Base-by-base conservation (phyloP, 2,329 filamentous ascomycete species). In the Phoma sp. region DNA sequence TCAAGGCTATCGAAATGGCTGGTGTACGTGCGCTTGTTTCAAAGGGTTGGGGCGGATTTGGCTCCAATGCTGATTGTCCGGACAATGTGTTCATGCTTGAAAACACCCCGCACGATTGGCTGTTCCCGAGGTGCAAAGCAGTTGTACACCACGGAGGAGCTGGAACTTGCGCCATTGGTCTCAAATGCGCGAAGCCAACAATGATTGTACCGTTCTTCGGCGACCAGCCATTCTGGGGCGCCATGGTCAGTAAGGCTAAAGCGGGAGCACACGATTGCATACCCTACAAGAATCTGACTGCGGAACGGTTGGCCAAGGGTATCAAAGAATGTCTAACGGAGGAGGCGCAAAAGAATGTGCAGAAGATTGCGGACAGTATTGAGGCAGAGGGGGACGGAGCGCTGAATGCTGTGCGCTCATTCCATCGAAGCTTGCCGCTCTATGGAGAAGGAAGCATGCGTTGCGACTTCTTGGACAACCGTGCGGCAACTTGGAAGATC, bases 181-280 rank as follows among this genome's bases (percentile, higher is more conserved):
- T 92, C 29, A 90, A 89, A 70, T 88, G 84, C 59, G 89, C 83
- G 3, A 85, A 84, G 64, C 89, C 89, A 0, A 91, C 87, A 5
- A 88, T 91, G 84, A 84, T 92, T 24, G 87, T 92, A 2, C 89
- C 89, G 0, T 92, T 92, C 75, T 92, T 92, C 61, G 89, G 89
- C 2, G 89, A 92, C 67, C 89, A 92, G 71, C 83, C 88, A 43
- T 92, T 92, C 69, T 92, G 90, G 89, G 89, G 89, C 2, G 79
- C 81, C 17, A 90, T 90, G 85, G 81, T 92, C 1, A 81, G 80
- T 4, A 83, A 81, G 31, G 81, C 85, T 1, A 82, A 83, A 24
- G 88, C 88, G 0, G 89, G 89, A 0, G 86, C 88, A 0, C 75
- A 78, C 51, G 83, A 88, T 1, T 76, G 74, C 50, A 81, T 91